Base-by-base conservation (phyloP, 352 stramenopile genomes). In the Pythium scleroteichum region DNA sequence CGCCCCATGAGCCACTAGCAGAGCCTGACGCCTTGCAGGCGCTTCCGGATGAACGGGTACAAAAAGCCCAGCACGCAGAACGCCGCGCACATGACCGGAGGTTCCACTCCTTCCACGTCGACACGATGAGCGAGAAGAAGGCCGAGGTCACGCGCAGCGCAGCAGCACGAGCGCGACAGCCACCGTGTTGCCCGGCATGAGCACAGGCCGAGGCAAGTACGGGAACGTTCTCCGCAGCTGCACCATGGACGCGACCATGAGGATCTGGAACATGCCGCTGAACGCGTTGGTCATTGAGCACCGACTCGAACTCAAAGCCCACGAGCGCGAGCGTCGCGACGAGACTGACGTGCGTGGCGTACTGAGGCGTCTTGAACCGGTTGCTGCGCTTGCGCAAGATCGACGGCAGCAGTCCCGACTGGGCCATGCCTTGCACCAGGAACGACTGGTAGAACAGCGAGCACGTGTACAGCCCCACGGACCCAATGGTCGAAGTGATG, bases 401-500 rank as follows among this genome's bases (percentile, higher is more conserved):
- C 26, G 77, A 75, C 1, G 86, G 87, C n/a, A 94, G 45, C 29
- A 91, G 76, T 20, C 85, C 79, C 14, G 74, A 63, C 53, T 96
- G 76, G 3, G 85, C 69, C 60, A 79, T 68, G 29, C 59, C 58
- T 6, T 44, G 60, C 3, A 97, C 42, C 64, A 93, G 78, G 52
- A 82, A 95, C 20, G 88, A 74, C 69, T 97, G 86, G 14, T 70
- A 72, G 8, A 76, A 89, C 68, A 98, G 87, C 68, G 95, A 85
- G 9, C 80, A 78, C 68, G 88, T 72, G 66, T 95, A 97, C 38
- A 96, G 62, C 39, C 93, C 81, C 29, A 82, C 75, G 10, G 85
- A 79, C 3, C 82, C 73, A 52, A 92, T 71, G 2, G 95, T 71
- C 14, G 38, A 57, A 2, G n/a, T 20, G 3, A 62, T 14, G 3